Base-by-base conservation (phyloP, 2,329 filamentous ascomycete species). In the Aspergillus sp. region DNA sequence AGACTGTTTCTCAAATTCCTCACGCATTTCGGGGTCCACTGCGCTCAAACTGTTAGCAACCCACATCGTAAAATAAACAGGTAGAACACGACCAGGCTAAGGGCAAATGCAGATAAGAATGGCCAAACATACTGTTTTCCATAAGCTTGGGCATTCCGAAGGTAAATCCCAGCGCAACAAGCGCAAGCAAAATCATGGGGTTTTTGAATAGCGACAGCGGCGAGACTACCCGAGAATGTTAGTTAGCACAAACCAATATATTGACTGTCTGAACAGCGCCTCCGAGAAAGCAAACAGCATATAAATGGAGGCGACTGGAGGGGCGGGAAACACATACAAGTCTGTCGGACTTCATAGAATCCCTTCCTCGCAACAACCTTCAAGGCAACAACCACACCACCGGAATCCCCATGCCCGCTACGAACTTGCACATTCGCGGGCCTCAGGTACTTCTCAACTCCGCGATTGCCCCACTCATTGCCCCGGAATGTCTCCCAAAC, bases 11-110 rank as follows among this genome's bases (percentile, higher is more conserved):
- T 97, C 92, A 72, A 95, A 96, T 73, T 98, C 95, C 67, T 90
- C 91, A 68, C 88, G 88, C 78, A 91, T 90, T 75, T 99, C 95
- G n/a, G 91, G 91, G 73, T 98, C 95, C 93, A 99, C 93, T 97
- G 35, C 9, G 51, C 35, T 6, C 11, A 68, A 46, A 27, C 19
- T 24, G 19, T 46, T 46, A 48, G 43, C 41, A 46, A 11, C 6
- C 14, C 44, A n/a, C 17, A 6, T 23, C 40, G 24, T 19, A 23
- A 1, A 47, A 47, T 27, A 12, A 40, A 15, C 9, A 19, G n/a
- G 23, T 12, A 39, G 21, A 52, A 19, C 35, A 37, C 14, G 24
- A 33, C 11, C 24, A 33, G 27, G n/a, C 9, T 31, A 43, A 23
- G 41, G 14, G 9, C 21, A 45, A 37, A 49, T 4, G 15, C 21